Percentiles rank a stretch among this genome's conserved stretches.
Conservation (phyloP, 2,329 filamentous ascomycete genomes). For the Orbilia blumenaviensis region DNA sequence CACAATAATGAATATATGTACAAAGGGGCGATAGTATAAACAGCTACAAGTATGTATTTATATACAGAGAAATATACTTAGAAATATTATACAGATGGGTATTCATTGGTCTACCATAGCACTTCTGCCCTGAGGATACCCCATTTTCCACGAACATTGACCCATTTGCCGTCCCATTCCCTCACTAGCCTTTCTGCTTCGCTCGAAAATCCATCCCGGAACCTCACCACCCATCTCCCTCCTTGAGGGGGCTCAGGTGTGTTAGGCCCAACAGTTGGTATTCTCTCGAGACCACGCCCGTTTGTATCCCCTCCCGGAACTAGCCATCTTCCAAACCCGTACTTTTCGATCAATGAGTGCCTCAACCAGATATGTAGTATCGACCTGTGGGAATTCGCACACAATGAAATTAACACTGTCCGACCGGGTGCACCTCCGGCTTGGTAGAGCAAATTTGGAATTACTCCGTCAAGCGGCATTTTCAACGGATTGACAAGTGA, state of each 20-base stretch:
- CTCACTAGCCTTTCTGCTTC: slow-evolving; percentile 45
- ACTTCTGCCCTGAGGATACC: slow-evolving; percentile 27
- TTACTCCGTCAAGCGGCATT: slow-evolving; percentile 17
- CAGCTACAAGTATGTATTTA: neutral
- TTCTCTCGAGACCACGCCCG: slow-evolving; percentile 22
- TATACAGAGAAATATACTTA: neutral
- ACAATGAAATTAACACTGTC: slow-evolving; percentile 21
- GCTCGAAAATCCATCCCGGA: slow-evolving; percentile 24
- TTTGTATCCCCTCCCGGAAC: slow-evolving; percentile 34
- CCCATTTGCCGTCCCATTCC: slow-evolving; percentile 40
- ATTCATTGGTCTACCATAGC: slow-evolving; percentile 12
- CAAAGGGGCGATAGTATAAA: neutral
- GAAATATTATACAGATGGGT: neutral
- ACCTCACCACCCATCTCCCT: slow-evolving; percentile 37
- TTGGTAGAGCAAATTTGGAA: slow-evolving; percentile 27
- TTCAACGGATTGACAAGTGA: neutral
- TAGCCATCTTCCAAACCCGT: slow-evolving; percentile 39
- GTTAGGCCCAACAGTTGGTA: neutral
- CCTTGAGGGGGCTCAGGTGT: slow-evolving; percentile 9
- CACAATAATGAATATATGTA: neutral
- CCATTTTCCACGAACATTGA: slow-evolving; percentile 19
- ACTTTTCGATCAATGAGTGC: slow-evolving; percentile 31
- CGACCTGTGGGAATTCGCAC: slow-evolving; percentile 27
- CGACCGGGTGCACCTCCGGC: slow-evolving; percentile 18
- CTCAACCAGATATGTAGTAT: slow-evolving; percentile 36